Conservation (phyloP, 345 rosid genomes). For the Pugionium cornutum region DNA sequence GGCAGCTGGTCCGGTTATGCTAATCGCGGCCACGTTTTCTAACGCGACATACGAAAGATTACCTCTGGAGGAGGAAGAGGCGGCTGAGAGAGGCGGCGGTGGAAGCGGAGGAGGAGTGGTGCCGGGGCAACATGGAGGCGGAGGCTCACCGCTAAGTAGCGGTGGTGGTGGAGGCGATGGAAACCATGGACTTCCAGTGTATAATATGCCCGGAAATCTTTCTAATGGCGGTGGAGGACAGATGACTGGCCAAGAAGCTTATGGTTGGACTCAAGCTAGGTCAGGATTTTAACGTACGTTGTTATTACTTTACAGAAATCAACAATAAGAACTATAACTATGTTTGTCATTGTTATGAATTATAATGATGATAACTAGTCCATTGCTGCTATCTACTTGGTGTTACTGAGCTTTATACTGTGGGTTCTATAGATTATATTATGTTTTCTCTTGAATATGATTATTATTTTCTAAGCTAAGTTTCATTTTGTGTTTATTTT, state of each 20-base stretch:
- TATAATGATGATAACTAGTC: constrained; percentile 30
- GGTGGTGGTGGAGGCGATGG: constrained; percentile 54
- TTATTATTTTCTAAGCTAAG: constrained; percentile 26
- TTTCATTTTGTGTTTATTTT: constrained; percentile 25
- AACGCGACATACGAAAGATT: constrained; percentile 53
- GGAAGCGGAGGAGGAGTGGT: constrained; percentile 50
- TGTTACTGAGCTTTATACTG: constrained; percentile 29
- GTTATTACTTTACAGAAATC: constrained; percentile 18
- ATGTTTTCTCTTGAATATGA: constrained; percentile 30
- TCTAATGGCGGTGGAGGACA: constrained; percentile 52
- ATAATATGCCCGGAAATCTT: constrained; percentile 64
- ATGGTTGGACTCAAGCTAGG: constrained; percentile 58
- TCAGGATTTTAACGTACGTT: constrained; percentile 43
- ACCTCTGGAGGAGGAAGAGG: constrained; percentile 52
- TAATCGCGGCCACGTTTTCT: constrained; percentile 53
- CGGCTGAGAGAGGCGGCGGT: constrained; percentile 37
- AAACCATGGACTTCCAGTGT: constrained; percentile 51
- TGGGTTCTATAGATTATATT: constrained; percentile 32
- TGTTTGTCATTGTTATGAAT: constrained; percentile 28
- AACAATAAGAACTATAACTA: constrained; percentile 33
- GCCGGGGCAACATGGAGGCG: constrained; percentile 37
- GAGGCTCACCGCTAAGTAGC: constrained; percentile 42
- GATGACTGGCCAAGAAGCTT: constrained; percentile 52
- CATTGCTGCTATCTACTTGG: constrained; percentile 10
- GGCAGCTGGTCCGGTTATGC: constrained; percentile 54